These are phyloP conservation scores for Rhizopogon vulgaris DNA, from an alignment of 768 basidiomycete genomes.

Conservation along the genomic window DNA sequence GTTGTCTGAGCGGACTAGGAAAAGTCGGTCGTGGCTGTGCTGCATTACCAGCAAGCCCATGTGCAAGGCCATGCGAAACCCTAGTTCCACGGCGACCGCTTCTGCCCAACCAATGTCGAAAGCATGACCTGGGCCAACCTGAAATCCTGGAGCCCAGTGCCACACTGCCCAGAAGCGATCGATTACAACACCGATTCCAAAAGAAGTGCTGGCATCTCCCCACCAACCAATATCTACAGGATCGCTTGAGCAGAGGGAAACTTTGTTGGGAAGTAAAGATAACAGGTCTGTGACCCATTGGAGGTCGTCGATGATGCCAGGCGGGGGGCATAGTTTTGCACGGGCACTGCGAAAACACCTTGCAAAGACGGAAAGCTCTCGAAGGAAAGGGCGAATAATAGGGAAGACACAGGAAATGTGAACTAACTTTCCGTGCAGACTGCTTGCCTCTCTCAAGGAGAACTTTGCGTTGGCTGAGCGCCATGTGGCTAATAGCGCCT, in stretches of 20 bases:
- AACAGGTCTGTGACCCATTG: too few species aligned
- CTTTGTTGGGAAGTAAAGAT: not conserved
- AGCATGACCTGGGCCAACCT: constrained; percentile 18
- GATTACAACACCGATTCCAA: constrained; percentile 28
- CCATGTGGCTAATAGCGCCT: too few species aligned
- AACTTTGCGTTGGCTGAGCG: too few species aligned
- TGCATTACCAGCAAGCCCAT: not conserved
- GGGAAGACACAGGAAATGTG: constrained; percentile 24
- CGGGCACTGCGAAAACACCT: constrained; percentile 9
- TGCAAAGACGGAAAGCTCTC: constrained; percentile 15
- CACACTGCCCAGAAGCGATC: constrained; percentile 23
- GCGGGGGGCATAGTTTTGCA: constrained; percentile 13
- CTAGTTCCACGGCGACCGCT: constrained; percentile 31
- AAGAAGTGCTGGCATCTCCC: constrained; percentile 31
- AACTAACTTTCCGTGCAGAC: constrained; percentile 24
- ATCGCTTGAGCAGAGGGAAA: constrained; percentile 9
- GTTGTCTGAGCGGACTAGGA: constrained; percentile 31
- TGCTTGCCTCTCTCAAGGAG: too few species aligned
- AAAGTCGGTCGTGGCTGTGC: not conserved
- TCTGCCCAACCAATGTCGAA: constrained; percentile 37
- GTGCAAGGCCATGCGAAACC: constrained; percentile 10
- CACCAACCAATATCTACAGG: constrained; percentile 26
- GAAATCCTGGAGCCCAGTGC: constrained; percentile 22
- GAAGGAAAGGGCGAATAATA: constrained; percentile 21
- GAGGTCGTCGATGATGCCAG: too few species aligned